A percentile compares a stretch with the other conserved stretches of the same genome.
phyloP scores from a whole-genome alignment of 1,139 yeast genomes.

The Taphrina populina region DNA sequence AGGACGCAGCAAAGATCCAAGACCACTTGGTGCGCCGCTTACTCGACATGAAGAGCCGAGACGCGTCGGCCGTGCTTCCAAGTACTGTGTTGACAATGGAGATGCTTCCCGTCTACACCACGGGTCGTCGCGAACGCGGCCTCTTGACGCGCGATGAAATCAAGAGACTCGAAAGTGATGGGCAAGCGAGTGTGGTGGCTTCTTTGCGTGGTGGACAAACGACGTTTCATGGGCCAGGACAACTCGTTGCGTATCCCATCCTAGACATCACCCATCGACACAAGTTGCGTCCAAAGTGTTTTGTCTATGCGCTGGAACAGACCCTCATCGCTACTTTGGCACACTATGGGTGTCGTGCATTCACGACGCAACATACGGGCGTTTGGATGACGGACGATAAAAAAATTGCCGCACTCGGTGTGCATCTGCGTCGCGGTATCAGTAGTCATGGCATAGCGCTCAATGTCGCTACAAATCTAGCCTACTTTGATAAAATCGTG shows the following conservation, averaged over 20 bases:
- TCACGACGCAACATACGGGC: conserved; percentile 74
- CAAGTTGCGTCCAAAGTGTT: conserved; percentile 61
- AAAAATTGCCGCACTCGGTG: conserved; percentile 90
- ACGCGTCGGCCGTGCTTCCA: conserved; percentile 47
- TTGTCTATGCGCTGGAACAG: conserved; percentile 67
- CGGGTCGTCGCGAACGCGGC: conserved; percentile 75
- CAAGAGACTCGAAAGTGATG: neutral
- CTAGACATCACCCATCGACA: conserved; percentile 65
- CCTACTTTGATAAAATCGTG: conserved; percentile 64
- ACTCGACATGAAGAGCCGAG: conserved; percentile 53
- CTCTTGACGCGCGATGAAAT: neutral
- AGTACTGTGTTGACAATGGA: conserved; percentile 71
- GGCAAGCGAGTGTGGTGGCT: conserved; percentile 50
- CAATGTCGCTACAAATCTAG: conserved; percentile 71
- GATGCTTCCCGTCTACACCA: conserved; percentile 80
- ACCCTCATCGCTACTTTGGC: conserved; percentile 58
- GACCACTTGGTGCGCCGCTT: conserved; percentile 60
- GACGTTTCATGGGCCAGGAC: conserved; percentile 97
- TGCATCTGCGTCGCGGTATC: conserved; percentile 77
- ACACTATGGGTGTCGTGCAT: conserved; percentile 51
- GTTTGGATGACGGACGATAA: conserved; percentile 40
- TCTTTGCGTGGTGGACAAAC: conserved; percentile 94
- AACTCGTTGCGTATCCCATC: conserved; percentile 79
- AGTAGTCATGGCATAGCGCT: conserved; percentile 89
- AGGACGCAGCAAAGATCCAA: conserved; percentile 63